phyloP scores from a whole-genome alignment of 2,329 filamentous ascomycete species.

The Pseudogymnoascus sp. region DNA sequence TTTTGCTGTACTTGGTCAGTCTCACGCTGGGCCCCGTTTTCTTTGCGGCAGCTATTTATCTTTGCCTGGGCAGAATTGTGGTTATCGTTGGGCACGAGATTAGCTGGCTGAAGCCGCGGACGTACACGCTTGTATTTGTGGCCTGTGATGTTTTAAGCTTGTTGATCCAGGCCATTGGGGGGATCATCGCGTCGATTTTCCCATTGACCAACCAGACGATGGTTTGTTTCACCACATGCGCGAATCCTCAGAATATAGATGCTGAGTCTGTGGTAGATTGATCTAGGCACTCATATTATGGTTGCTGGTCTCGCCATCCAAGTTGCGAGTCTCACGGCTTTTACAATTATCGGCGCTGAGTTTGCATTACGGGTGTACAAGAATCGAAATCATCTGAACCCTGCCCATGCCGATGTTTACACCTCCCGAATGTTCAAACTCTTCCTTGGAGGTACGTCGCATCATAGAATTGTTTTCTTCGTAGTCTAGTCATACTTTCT shows the following conservation, averaged over 20 bases:
- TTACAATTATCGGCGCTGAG: conserved; percentile 13
- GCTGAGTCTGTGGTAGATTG: conserved; percentile 12
- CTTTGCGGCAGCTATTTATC: conserved; percentile 47
- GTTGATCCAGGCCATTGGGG: conserved; percentile 49
- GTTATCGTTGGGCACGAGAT: conserved; percentile 41
- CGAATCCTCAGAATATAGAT: neutral
- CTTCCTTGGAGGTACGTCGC: conserved; percentile 12
- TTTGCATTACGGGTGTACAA: conserved; percentile 11
- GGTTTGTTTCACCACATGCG: conserved; percentile 15
- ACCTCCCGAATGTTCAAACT: conserved; percentile 12
- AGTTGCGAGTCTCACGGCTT: conserved; percentile 40
- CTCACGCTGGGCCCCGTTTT: conserved; percentile 51
- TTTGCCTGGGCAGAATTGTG: conserved; percentile 49
- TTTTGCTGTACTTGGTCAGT: conserved; percentile 46
- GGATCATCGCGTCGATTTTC: conserved; percentile 44
- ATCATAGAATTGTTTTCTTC: neutral
- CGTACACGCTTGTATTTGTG: conserved; percentile 53
- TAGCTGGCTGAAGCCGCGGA: conserved; percentile 35
- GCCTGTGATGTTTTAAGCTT: conserved; percentile 50
- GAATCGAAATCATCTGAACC: conserved; percentile 3
- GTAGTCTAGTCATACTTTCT: neutral
- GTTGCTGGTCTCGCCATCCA: conserved; percentile 50
- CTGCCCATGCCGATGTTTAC: conserved; percentile 9
- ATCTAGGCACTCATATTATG: conserved; percentile 47
- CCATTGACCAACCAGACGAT: conserved; percentile 29